A percentile compares a stretch with the other conserved stretches of the same genome.
These are phyloP conservation scores for Goffeauzyma gilvescens DNA, from an alignment of 768 basidiomycete genomes.

Conservation along the genomic window DNA sequence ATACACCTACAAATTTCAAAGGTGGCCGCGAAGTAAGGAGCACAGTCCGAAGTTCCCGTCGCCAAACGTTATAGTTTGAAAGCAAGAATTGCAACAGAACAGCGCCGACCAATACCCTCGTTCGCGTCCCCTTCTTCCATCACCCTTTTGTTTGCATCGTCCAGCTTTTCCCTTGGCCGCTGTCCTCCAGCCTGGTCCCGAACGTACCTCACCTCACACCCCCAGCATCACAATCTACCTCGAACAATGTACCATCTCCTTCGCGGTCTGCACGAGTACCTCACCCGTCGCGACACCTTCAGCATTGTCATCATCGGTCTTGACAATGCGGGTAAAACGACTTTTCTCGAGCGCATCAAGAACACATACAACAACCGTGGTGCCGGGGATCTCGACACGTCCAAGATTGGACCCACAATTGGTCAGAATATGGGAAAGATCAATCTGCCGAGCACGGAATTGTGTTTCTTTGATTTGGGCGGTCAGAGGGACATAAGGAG, in stretches of 20 bases:
- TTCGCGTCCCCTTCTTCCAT: too few relatives aligned
- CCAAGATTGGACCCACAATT: conserved; percentile 88
- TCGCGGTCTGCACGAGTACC: conserved; percentile 72
- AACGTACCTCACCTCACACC: too few relatives aligned
- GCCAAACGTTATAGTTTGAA: too few relatives aligned
- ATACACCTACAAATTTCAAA: too few relatives aligned
- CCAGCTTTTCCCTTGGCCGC: too few relatives aligned
- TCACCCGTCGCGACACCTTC: conserved; percentile 68
- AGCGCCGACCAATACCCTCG: too few relatives aligned
- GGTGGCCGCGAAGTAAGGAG: too few relatives aligned
- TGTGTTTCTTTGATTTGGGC: conserved; percentile 94
- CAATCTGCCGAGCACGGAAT: conserved; percentile 72
- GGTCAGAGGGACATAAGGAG: conserved; percentile 82
- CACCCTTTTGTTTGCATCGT: too few relatives aligned
- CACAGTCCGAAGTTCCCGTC: too few relatives aligned
- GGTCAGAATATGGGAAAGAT: conserved; percentile 97
- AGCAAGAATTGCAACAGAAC: too few relatives aligned
- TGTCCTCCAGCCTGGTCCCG: too few relatives aligned
- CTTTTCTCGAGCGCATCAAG: conserved; percentile 81
- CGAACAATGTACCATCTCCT: conserved; percentile 76
- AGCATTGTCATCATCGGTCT: conserved; percentile 79
- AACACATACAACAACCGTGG: conserved; percentile 71
- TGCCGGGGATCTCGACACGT: conserved; percentile 68
- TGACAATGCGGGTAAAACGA: conserved; percentile 38
- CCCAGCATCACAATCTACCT: too few relatives aligned